Conservation (phyloP, 1,284 basidiomycete species). For the Leccinum pachyderme region DNA sequence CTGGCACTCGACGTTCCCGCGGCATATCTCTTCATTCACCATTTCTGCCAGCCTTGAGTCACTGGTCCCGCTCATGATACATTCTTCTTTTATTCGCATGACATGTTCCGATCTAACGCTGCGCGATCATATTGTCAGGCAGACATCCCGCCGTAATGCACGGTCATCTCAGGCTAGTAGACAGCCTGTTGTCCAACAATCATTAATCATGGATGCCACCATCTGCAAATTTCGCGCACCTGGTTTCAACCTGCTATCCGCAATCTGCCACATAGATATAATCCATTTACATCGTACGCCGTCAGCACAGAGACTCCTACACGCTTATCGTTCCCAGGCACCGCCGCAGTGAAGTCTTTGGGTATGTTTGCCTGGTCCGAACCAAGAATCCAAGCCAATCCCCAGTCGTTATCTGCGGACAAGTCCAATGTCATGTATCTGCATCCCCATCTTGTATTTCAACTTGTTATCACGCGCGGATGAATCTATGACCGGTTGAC, state of each 20-base stretch:
- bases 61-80: background rate
- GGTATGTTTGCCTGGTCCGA: background rate
- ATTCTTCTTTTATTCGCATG: background rate
- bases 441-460: no score
- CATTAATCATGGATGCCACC: background rate
- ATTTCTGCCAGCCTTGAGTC: background rate
- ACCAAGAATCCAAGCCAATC: background rate
- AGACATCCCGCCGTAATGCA: background rate
- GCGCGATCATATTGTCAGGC: background rate
- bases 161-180: background rate
- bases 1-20: background rate
- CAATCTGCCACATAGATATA: no score
- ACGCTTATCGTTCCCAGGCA: background rate
- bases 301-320: background rate
- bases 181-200: background rate
- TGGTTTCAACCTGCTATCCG: no score
- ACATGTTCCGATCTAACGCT: no score
- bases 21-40: background rate
- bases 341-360: background rate
- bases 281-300: background rate
- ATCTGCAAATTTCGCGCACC: background rate
- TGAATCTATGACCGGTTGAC: background rate
- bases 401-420: background rate
- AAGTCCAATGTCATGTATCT: background rate
- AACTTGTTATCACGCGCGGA: background rate